A percentile compares a stretch with the other conserved stretches of the same genome.
phyloP scores from a whole-genome alignment of 1,284 basidiomycete genomes.

The Pseudozyma tsukubaensis region DNA sequence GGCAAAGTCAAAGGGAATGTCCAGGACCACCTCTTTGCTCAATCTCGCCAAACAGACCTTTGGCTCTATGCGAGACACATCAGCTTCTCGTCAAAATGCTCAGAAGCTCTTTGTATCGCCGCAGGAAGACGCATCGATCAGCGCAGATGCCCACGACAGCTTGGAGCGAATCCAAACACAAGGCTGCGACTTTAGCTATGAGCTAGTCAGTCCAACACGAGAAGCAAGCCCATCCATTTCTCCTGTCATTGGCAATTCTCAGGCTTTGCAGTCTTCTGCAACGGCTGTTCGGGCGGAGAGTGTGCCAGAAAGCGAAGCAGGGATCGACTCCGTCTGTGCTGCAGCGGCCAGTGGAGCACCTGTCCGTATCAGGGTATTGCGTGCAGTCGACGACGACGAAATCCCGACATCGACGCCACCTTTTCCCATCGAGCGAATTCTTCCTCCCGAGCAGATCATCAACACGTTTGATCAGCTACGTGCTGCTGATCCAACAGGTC shows the following conservation, averaged over 20 bases:
- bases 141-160: neutral
- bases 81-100: slow-evolving; percentile 3
- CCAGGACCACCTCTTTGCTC: slow-evolving; percentile 24
- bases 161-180: neutral
- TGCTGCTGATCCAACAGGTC: slow-evolving; percentile 20
- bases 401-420: slow-evolving; percentile 3
- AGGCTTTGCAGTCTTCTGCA: neutral
- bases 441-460: slow-evolving; percentile 56
- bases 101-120: slow-evolving; percentile 1
- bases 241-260: neutral
- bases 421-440: slow-evolving; percentile 37
- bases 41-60: slow-evolving; percentile 23
- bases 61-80: slow-evolving; percentile 13
- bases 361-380: neutral
- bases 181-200: slow-evolving; percentile 35
- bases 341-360: no score
- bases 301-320: no score
- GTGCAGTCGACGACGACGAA: neutral
- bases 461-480: slow-evolving; percentile 48
- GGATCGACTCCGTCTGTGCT: no score
- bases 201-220: slow-evolving; percentile 12
- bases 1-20: slow-evolving; percentile 14
- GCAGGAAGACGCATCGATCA: neutral
- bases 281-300: no score
- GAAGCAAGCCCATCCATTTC: neutral